Evolutionary conservation across 192 early-diverging fungal species (phyloP).

Genomic region (Dissophora ornata): DNA sequence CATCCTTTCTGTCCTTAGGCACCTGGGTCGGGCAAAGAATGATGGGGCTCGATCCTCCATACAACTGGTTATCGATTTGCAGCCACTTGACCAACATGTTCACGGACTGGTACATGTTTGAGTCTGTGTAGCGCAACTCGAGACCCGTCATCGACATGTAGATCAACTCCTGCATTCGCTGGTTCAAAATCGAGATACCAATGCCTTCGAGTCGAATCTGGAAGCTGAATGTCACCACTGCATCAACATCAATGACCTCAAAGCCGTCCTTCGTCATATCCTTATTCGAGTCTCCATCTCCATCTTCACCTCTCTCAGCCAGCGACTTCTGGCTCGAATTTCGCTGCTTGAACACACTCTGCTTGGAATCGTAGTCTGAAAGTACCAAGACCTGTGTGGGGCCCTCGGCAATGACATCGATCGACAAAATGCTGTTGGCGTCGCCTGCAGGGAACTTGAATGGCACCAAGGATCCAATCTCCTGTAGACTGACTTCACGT

Average conservation of each 20-base stretch:
- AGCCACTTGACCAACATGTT: conserved; percentile 89
- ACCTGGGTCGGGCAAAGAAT: conserved; percentile 93
- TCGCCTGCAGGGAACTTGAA: conserved; percentile 80
- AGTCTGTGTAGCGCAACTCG: conserved; percentile 83
- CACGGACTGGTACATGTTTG: conserved; percentile 82
- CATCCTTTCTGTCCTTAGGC: conserved; percentile 76
- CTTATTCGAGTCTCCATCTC: conserved; percentile 7
- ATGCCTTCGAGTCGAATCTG: conserved; percentile 86
- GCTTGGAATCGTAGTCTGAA: conserved; percentile 71
- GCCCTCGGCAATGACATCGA: conserved; percentile 81
- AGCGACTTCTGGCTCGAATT: conserved; percentile 34
- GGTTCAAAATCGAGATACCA: conserved; percentile 90
- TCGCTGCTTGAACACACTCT: conserved; percentile 69
- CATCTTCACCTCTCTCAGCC: conserved; percentile 26
- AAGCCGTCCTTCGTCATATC: conserved; percentile 57
- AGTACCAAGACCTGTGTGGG: conserved; percentile 76
- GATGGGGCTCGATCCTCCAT: conserved; percentile 87
- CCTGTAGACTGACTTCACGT: conserved; percentile 85
- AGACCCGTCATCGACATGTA: conserved; percentile 85
- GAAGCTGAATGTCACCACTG: conserved; percentile 67
- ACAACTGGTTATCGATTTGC: conserved; percentile 96
- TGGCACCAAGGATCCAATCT: conserved; percentile 90
- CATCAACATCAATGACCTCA: conserved; percentile 63
- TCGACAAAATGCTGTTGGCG: conserved; percentile 62
- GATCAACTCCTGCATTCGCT: conserved; percentile 83